Evolutionary conservation across 2,329 filamentous ascomycete genomes (phyloP).

Genomic region (Fusarium buxicola): DNA sequence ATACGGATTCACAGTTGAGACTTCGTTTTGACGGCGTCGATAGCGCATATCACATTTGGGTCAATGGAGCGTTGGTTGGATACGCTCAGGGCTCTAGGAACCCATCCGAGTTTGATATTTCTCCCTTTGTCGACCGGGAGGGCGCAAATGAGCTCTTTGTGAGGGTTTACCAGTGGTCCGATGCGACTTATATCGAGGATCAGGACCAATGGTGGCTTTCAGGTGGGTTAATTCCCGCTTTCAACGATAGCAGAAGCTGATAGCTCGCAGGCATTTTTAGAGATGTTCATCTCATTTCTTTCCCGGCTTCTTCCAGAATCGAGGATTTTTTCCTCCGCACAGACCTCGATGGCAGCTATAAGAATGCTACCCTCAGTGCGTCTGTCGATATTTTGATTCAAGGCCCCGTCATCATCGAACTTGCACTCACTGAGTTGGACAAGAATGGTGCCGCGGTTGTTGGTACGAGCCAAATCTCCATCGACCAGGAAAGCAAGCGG

Average conservation of each 20-base stretch:
- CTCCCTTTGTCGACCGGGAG: constrained; percentile 55
- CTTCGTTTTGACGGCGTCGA: constrained; percentile 79
- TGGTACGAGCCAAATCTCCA: constrained; percentile 40
- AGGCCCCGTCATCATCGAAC: constrained; percentile 51
- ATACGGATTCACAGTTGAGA: constrained; percentile 64
- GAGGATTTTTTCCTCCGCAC: constrained; percentile 70
- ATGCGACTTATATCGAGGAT: constrained; percentile 77
- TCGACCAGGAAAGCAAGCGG: constrained; percentile 45
- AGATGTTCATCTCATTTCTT: constrained; percentile 71
- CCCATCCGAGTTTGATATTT: constrained; percentile 76
- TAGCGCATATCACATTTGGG: constrained; percentile 75
- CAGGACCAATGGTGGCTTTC: constrained; percentile 78
- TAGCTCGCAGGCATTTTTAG: constrained; percentile 69
- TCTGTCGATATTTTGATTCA: constrained; percentile 57
- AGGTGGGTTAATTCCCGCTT: constrained; percentile 64
- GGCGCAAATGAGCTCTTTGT: constrained; percentile 68
- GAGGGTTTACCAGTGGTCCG: constrained; percentile 77
- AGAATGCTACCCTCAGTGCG: constrained; percentile 59
- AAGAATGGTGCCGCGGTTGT: constrained; percentile 52
- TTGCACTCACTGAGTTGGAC: constrained; percentile 56
- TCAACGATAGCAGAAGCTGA: constrained; percentile 53
- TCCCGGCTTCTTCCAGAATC: constrained; percentile 65
- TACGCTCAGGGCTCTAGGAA: constrained; percentile 78
- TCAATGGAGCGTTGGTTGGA: constrained; percentile 73
- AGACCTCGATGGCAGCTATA: constrained; percentile 64